Percentiles rank a stretch among this genome's conserved stretches.
phyloP scores from a whole-genome alignment of 2,329 filamentous ascomycete genomes.

The Furcasterigmium sp. region DNA sequence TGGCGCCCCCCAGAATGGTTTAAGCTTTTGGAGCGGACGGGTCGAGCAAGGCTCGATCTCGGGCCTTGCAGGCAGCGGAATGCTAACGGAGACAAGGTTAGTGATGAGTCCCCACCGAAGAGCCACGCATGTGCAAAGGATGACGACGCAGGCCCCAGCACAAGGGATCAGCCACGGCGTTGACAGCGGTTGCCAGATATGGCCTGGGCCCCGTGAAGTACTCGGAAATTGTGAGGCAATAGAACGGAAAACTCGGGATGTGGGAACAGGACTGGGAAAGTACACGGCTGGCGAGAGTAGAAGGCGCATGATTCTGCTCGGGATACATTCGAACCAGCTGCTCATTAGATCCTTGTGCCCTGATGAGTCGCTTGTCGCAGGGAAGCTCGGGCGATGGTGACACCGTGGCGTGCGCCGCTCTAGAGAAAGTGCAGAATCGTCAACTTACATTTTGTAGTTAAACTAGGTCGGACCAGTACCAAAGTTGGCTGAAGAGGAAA shows the following conservation, averaged over 20 bases:
- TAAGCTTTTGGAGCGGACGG: conserved; percentile 3
- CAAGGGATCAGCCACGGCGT: background rate
- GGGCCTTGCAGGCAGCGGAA: conserved; percentile 1
- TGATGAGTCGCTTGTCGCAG: too few relatives aligned
- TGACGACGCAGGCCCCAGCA: conserved; percentile 1
- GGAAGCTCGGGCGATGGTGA: too few relatives aligned
- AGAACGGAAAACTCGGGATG: background rate
- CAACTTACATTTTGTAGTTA: too few relatives aligned
- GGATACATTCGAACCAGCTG: too few relatives aligned
- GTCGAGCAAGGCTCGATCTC: background rate
- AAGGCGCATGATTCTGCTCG: too few relatives aligned
- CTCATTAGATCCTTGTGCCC: too few relatives aligned
- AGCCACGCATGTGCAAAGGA: conserved; percentile 2
- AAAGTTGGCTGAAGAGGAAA: background rate
- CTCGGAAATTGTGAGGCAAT: background rate
- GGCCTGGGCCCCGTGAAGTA: background rate
- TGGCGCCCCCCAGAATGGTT: conserved; percentile 2
- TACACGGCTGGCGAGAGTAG: too few relatives aligned
- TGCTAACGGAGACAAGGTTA: conserved; percentile 4
- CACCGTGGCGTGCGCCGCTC: too few relatives aligned
- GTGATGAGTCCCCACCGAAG: background rate
- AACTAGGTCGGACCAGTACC: too few relatives aligned
- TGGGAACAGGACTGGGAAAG: background rate
- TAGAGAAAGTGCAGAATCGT: too few relatives aligned
- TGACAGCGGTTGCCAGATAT: background rate